Evolutionary conservation across 1,139 yeast species (phyloP), one percentile per base, ranked within the genome.

Genomic region (Saccharomycopsis phalli): DNA sequence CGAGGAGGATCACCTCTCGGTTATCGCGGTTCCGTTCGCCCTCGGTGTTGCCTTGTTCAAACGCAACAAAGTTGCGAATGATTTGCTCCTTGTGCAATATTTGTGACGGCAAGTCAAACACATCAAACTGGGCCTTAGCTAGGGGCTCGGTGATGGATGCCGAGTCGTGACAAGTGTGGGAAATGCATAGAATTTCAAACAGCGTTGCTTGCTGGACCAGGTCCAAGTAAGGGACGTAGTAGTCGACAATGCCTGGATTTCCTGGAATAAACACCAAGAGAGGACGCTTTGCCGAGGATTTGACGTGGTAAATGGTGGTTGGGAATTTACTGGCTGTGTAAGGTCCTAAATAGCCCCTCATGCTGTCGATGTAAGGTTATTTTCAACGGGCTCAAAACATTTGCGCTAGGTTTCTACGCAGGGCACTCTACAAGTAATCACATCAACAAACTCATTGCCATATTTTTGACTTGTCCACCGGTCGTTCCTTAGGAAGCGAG

Each of bases 191-290:
- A 1, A 73, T 49, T 51, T 74, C 80, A 38, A 63, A 59, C 2
- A 57, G 27, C 4, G 23, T 21, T 19, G 20, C 21, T 18, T 16
- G 41, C 38, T 70, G 69, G 37, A 77, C 54, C 21, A 61, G 49
- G 18, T 63, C 61, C 29, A 77, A 58, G 51, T 72, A 77, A 1
- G 68, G 65, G 8, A 61, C 61, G 53, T 78, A 78, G 53, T 66
- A 77, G 47, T 74, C 76, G 23, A 73, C 68, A 19, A 78, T 55
- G 0, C 84, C 86, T 0, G 86, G 86, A 48, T 78, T 78, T 0
- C 86, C 86, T 0, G 86, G 84, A 8, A 78, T 65, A 46, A 77
- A 62, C n/a, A 73, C 60, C 26, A 77, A 50, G 30, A 72, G 47
- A 1, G 69, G 68, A 11, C 11, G 22, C 22, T 2, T 19, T 17